Evolutionary conservation across 257 asterid species (phyloP), one percentile per base, ranked within the genome.

Genomic region (Avicennia marina): DNA sequence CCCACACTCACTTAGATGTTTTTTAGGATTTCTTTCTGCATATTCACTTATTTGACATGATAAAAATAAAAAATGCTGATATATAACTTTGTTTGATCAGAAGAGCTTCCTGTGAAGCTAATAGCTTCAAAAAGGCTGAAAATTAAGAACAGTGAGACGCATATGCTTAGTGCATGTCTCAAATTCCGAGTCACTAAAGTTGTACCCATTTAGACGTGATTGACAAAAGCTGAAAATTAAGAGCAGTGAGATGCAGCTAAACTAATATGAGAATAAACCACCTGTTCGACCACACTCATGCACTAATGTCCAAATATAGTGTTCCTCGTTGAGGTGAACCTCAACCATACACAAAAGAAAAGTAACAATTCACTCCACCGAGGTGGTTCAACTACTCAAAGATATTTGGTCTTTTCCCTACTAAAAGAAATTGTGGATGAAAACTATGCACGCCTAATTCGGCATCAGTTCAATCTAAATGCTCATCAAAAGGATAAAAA

Each of bases 341-440:
- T n/a, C n/a, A n/a, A n/a, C 32, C 8, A 0, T 3, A 44, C 6
- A 19, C 50, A 44, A 44, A 20, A 25, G 26, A 9, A 11, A 38
- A 9, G 7, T n/a, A 17, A 8, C 24, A 55, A 24, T 12, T 18
- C 16, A 21, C 18, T 16, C 12, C 18, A 4, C 12, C n/a, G 32
- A 25, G 47, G 6, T 40, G 18, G 7, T 9, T 11, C n/a, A 17
- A 26, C 50, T 26, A 15, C 38, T 18, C 18, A 9, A 34, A 48
- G 52, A 18, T 21, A 43, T 22, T 15, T 11, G 20, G 17, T 42
- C 41, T 20, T 18, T 16, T 9, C 58, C 38, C 55, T 48, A 60
- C 66, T 11, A 46, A 33, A 46, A 39, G 31, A 51, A 64, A 22
- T 12, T 13, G 34, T 16, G 31, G 21, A 24, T 24, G 63, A 34